Evolutionary conservation across 225 moss, liverwort and hornwort genomes (phyloP).

Genomic region (Antitrichia curtipendula): DNA sequence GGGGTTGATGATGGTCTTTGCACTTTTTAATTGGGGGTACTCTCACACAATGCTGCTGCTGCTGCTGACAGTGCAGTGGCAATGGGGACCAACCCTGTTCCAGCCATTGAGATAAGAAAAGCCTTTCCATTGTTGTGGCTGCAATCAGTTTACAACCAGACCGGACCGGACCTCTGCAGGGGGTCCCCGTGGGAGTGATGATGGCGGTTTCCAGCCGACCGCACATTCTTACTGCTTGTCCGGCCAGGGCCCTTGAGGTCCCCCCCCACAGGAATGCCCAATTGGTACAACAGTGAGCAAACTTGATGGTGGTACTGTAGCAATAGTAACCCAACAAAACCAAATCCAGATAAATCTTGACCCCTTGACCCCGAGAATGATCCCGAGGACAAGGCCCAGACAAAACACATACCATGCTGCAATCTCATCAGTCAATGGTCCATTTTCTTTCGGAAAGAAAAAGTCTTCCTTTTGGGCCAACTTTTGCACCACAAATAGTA

Average conservation of each 20-base stretch:
- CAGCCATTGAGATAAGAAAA: background rate
- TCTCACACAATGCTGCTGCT: background rate
- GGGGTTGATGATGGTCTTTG: background rate
- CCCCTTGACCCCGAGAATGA: too few species aligned
- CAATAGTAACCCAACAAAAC: background rate
- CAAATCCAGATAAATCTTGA: background rate
- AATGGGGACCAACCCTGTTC: background rate
- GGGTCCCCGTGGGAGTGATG: background rate
- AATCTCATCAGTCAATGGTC: background rate
- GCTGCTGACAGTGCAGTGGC: background rate
- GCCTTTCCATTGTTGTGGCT: background rate
- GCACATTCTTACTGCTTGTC: background rate
- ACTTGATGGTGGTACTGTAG: background rate
- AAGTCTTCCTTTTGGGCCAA: background rate
- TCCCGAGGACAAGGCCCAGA: background rate
- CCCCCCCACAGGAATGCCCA: background rate
- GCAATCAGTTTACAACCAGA: background rate
- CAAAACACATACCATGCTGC: background rate
- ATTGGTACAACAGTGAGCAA: background rate
- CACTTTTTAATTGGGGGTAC: background rate
- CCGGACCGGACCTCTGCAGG: background rate
- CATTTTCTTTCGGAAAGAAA: background rate
- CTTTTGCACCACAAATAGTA: background rate
- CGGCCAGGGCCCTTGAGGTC: too few species aligned
- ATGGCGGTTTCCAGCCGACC: background rate